phyloP scores from a whole-genome alignment of 2,329 filamentous ascomycete species.

The Aspergillus pseudonomiae region DNA sequence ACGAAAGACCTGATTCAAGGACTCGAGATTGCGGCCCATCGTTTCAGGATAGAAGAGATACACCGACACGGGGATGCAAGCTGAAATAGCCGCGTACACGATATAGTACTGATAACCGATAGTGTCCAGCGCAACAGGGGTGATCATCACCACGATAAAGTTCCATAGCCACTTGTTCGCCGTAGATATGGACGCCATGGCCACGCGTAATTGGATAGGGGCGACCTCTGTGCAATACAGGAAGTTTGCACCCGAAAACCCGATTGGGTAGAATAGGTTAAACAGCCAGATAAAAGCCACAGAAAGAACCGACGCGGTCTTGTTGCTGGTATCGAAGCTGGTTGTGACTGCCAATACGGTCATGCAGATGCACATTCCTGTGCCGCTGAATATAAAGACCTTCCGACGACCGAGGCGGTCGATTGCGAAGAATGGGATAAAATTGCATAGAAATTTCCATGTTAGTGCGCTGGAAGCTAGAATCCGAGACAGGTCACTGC shows the following conservation, averaged over 20 bases:
- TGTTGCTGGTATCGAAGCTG: conserved; percentile 30
- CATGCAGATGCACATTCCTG: conserved; percentile 60
- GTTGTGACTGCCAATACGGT: conserved; percentile 50
- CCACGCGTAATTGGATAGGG: conserved; percentile 57
- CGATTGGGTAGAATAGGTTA: conserved; percentile 66
- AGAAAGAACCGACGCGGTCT: conserved; percentile 17
- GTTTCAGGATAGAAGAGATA: conserved; percentile 64
- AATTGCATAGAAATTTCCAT: conserved; percentile 60
- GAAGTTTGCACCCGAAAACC: conserved; percentile 64
- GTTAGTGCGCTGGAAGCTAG: conserved; percentile 56
- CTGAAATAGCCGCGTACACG: conserved; percentile 53
- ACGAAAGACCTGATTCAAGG: conserved; percentile 66
- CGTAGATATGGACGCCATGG: conserved; percentile 61
- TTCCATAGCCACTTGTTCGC: conserved; percentile 63
- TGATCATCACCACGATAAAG: conserved; percentile 67
- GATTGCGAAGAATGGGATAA: conserved; percentile 55
- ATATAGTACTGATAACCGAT: conserved; percentile 58
- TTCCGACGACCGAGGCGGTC: conserved; percentile 55
- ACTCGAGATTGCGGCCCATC: conserved; percentile 61
- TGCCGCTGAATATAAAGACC: conserved; percentile 56
- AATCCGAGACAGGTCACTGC: conserved; percentile 28
- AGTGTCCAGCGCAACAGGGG: conserved; percentile 59
- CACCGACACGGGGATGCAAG: conserved; percentile 47
- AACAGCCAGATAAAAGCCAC: conserved; percentile 59
- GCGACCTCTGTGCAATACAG: conserved; percentile 48